Base-by-base conservation (phyloP, 2,329 filamentous ascomycete genomes). In the Colletotrichum sp. region DNA sequence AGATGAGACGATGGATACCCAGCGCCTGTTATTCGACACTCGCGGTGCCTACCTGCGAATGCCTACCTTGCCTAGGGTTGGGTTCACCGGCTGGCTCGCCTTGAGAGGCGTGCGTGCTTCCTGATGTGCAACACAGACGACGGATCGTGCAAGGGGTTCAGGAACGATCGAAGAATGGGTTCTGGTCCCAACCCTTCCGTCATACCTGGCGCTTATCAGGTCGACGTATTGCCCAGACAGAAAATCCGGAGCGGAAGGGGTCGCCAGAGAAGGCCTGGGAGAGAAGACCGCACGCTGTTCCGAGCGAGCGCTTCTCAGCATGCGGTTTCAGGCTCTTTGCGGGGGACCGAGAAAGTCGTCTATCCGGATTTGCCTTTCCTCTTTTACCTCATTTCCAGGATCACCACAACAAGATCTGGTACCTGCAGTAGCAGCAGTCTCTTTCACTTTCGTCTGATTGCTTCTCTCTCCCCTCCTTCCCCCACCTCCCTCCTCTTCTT, bases 311-410 rank as follows among this genome's bases (percentile, higher is more conserved):
- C 55, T 60, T 76, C 30, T 67, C 32, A 32, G 61, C 32, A 64
- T 68, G 69, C 57, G 52, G 76, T 77, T 77, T 77, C 76, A 77
- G 76, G 73, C 69, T 74, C 39, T 68, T 59, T 44, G 34, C 44
- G 36, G 59, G 57, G 44, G 25, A 57, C 73, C 73, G 44, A 39
- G 52, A 65, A 63, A 48, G 52, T 60, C 69, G 32, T 61, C 39
- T 76, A 28, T 28, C 48, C 39, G 64, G 28, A 68, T 63, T 27
- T 19, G 16, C 59, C 52, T 55, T 72, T 65, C 68, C 68, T 44
- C 52, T 68, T 28, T 68, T 64, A 44, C 44, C 64, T 69, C 30
- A 34, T 27, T 39, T 44, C 30, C 36, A 48, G 65, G 63, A 28
- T 64, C 64, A 44, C 65, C 30, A 75, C 59, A 36, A 64, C 70